Evolutionary conservation across 1,284 basidiomycete genomes (phyloP).

Genomic region (Ceratobasidium theobromae): DNA sequence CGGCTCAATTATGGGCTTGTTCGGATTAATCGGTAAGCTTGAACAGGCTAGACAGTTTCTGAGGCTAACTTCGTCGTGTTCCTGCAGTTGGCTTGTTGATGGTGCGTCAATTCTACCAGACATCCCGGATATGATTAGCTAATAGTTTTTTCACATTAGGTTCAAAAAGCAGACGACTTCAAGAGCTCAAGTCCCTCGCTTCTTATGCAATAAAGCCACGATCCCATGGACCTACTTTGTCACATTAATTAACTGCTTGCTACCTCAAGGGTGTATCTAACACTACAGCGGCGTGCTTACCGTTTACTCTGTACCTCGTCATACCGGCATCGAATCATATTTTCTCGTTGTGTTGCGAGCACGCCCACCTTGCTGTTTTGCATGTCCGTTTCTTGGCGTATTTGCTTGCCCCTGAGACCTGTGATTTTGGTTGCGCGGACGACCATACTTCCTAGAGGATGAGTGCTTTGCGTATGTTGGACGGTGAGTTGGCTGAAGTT

Average conservation of each 20-base stretch:
- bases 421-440: no score
- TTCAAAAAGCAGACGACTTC: constrained; percentile 18
- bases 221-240: not conserved
- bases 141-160: not conserved
- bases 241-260: not conserved
- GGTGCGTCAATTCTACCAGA: constrained; percentile 45
- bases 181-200: not conserved
- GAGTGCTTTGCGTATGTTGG: no score
- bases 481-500: no score
- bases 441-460: no score
- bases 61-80: constrained; percentile 7
- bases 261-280: not conserved
- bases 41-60: not conserved
- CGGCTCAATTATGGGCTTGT: constrained; percentile 87
- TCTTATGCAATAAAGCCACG: not conserved
- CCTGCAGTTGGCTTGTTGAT: constrained; percentile 65
- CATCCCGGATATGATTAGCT: no score
- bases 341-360: not conserved
- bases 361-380: no score
- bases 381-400: no score
- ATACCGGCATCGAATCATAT: not conserved
- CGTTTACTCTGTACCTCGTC: not conserved
- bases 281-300: no score
- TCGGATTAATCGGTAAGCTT: constrained; percentile 85
- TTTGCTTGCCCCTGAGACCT: no score